Evolutionary conservation across 495 filamentous ascomycete genomes (phyloP).

Genomic region (Glarea lozoyensis): DNA sequence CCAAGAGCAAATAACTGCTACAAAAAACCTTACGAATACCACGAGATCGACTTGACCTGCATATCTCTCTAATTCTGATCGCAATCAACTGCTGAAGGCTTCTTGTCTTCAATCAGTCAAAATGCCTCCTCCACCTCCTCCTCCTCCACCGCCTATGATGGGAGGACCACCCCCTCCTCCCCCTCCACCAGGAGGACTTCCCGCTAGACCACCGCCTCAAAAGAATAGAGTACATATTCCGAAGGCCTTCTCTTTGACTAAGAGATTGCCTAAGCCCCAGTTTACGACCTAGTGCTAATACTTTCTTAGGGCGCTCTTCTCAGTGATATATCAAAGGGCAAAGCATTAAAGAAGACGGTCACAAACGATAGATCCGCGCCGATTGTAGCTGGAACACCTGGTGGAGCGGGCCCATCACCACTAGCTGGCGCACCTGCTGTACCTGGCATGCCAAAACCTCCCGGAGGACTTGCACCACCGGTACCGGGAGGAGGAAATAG

Average conservation of each 20-base stretch:
- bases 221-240: too few relatives aligned
- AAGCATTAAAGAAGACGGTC: conserved; percentile 72
- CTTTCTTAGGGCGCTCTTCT: conserved; percentile 71
- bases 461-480: conserved; percentile 64
- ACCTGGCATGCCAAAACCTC: conserved; percentile 55
- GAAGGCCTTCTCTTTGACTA: too few relatives aligned
- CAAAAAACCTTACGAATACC: too few relatives aligned
- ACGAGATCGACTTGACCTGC: too few relatives aligned
- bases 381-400: conserved; percentile 44
- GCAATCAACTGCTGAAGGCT: not conserved
- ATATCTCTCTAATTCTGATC: not conserved
- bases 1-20: too few relatives aligned
- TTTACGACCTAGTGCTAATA: too few relatives aligned
- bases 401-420: conserved; percentile 41
- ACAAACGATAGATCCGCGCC: conserved; percentile 95
- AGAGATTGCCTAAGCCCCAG: too few relatives aligned
- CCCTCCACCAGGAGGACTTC: conserved; percentile 39
- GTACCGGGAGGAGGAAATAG: conserved; percentile 52
- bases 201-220: conserved; percentile 24
- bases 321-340: conserved; percentile 79
- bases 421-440: conserved; percentile 73
- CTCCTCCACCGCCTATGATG: conserved; percentile 33
- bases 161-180: conserved; percentile 64
- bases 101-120: not conserved
- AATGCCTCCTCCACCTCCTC: conserved; percentile 57